phyloP scores from a whole-genome alignment of 202 grass and related monocot genomes.

The Alloteropsis angusta region DNA sequence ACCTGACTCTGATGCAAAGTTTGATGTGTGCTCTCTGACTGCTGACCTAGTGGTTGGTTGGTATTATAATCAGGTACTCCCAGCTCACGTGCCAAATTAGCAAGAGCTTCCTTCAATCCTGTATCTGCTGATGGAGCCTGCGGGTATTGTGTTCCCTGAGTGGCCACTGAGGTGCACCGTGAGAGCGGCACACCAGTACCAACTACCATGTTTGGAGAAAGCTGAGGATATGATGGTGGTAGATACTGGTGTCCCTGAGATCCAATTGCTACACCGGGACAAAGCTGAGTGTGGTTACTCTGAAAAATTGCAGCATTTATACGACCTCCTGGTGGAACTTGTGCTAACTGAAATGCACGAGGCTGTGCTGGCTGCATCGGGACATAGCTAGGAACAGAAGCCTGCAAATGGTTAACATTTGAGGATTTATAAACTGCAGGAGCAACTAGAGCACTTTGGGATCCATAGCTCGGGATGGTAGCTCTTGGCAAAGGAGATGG shows the following conservation, averaged over 20 bases:
- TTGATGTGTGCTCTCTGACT: neutral
- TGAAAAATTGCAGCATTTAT: neutral
- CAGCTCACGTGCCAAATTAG: conserved; percentile 14
- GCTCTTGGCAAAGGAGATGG: neutral
- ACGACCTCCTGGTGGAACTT: neutral
- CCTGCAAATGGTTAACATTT: neutral
- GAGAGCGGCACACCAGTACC: conserved; percentile 8
- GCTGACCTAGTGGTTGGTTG: neutral
- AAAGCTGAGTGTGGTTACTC: neutral
- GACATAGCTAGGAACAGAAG: neutral
- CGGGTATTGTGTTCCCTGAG: neutral
- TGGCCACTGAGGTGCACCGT: neutral
- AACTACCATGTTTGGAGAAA: neutral
- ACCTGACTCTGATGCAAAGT: neutral
- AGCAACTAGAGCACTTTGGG: neutral
- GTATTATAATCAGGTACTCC: conserved; percentile 31
- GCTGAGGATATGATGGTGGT: conserved; percentile 4
- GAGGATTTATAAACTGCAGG: neutral
- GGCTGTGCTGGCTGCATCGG: neutral
- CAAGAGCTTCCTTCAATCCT: neutral
- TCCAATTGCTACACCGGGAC: neutral
- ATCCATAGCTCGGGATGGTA: neutral
- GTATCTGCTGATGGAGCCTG: neutral
- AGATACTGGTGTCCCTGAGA: neutral
- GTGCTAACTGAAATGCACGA: conserved; percentile 1